phyloP scores from a whole-genome alignment of 2,329 filamentous ascomycete genomes.

The Emergomyces pasteurianus region DNA sequence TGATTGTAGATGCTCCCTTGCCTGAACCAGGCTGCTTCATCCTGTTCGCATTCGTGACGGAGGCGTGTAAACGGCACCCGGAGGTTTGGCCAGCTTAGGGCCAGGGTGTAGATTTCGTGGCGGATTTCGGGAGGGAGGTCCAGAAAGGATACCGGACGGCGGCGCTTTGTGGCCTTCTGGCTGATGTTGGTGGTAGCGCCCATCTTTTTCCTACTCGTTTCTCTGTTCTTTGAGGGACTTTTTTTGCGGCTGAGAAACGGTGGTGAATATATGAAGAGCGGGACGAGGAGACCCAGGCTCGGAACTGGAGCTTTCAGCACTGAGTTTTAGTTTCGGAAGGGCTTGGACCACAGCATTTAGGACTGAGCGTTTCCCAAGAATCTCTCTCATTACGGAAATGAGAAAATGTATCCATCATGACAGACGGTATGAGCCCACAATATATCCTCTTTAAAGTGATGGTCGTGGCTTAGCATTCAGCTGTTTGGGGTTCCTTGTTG shows the following conservation, averaged over 20 bases:
- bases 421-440: not conserved
- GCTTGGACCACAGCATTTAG: not conserved
- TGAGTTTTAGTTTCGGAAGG: not conserved
- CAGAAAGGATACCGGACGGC: not conserved
- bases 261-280: not conserved
- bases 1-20: not conserved
- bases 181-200: not conserved
- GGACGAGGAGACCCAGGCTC: not conserved
- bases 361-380: not conserved
- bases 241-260: not conserved
- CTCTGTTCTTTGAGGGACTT: too few species aligned
- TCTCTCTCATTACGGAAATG: not conserved
- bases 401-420: not conserved
- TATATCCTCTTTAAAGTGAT: not conserved
- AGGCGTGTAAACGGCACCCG: not conserved
- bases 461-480: not conserved
- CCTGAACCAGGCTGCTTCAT: not conserved
- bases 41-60: not conserved
- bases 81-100: constrained; percentile 1
- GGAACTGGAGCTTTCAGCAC: not conserved
- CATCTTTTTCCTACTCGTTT: not conserved
- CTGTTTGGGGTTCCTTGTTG: too few species aligned
- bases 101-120: not conserved
- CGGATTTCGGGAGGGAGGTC: constrained; percentile 1
- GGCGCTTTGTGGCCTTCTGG: not conserved